phyloP scores from a whole-genome alignment of 202 grass and related monocot species.

The Brachypodium distachyon region DNA sequence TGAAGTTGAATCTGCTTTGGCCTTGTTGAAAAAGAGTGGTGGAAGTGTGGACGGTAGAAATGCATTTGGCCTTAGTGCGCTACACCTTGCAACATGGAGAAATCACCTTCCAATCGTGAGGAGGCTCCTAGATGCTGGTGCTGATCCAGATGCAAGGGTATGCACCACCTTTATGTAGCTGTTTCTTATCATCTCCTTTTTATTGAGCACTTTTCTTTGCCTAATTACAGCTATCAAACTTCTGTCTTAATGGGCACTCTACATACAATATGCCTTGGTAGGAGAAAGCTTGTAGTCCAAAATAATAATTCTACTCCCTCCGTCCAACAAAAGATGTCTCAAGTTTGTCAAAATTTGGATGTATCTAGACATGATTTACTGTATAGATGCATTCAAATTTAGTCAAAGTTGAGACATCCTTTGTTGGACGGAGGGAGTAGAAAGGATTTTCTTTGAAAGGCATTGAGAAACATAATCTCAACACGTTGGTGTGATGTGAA shows the following conservation, averaged over 20 bases:
- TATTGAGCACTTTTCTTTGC: background rate
- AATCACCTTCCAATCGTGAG: constrained; percentile 87
- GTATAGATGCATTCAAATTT: no score
- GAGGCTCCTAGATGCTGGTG: constrained; percentile 70
- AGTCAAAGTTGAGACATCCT: no score
- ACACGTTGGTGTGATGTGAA: background rate
- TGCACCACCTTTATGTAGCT: constrained; percentile 11
- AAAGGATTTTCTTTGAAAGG: background rate
- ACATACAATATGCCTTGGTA: background rate
- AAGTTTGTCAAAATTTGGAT: no score
- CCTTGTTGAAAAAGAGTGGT: constrained; percentile 75
- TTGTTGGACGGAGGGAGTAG: no score
- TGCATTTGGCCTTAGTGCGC: constrained; percentile 87
- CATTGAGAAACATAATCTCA: background rate
- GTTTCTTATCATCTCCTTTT: background rate
- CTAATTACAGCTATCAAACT: background rate
- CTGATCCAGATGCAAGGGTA: constrained; percentile 98
- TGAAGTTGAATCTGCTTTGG: constrained; percentile 80
- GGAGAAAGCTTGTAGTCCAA: background rate
- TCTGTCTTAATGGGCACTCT: background rate
- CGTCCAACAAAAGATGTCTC: no score
- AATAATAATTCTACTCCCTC: no score
- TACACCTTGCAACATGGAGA: constrained; percentile 97
- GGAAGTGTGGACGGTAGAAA: constrained; percentile 73
- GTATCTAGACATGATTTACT: no score